Percentiles rank a stretch among this genome's conserved stretches.
Evolutionary conservation across 129 eudicot species (phyloP).

Genomic region (Pulicaria dysenterica): DNA sequence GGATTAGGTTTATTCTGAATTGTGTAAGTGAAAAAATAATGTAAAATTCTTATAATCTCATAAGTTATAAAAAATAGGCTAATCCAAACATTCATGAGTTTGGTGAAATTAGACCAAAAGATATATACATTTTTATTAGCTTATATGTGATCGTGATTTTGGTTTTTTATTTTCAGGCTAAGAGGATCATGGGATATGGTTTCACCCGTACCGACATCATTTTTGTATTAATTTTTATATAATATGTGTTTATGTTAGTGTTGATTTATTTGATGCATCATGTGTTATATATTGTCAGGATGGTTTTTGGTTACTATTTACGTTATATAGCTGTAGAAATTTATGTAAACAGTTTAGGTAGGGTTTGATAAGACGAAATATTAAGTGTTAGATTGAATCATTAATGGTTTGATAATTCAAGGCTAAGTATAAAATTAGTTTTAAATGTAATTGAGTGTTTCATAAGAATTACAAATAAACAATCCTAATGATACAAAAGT

Average conservation of each 20-base stretch:
- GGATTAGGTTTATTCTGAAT: neutral
- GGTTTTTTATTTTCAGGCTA: slow-evolving; percentile 31
- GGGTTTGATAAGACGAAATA: no score
- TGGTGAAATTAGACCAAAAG: neutral
- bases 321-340: neutral
- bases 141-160: neutral
- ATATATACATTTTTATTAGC: no score
- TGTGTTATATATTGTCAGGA: neutral
- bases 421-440: no score
- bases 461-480: no score
- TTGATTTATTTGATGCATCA: neutral
- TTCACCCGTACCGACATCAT: slow-evolving; percentile 18
- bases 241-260: neutral
- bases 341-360: no score
- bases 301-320: neutral
- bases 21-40: neutral
- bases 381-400: no score
- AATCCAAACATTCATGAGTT: neutral
- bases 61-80: no score
- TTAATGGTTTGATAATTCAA: no score
- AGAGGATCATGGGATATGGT: slow-evolving; percentile 29
- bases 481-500: no score
- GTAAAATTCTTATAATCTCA: no score
- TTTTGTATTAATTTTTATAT: slow-evolving; percentile 27
- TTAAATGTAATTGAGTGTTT: no score